phyloP scores from a whole-genome alignment of 371 early-diverging fungal species.

The Circinella umbellata region DNA sequence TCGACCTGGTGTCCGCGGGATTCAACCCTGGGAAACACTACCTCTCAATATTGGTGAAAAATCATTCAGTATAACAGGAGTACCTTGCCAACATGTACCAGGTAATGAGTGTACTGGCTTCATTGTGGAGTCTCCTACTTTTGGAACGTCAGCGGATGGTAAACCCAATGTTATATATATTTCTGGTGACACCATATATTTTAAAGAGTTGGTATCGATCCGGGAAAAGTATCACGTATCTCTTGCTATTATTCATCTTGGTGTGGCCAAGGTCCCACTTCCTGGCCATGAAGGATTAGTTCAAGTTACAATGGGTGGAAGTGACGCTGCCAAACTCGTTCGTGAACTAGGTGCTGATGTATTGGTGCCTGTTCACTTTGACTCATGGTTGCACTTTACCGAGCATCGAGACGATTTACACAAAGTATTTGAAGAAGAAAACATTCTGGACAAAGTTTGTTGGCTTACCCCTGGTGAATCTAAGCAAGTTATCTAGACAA shows the following conservation, averaged over 20 bases:
- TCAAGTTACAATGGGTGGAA: constrained; percentile 7
- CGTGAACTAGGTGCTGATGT: constrained; percentile 2
- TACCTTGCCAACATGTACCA: constrained; percentile 3
- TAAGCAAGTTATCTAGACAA: not conserved
- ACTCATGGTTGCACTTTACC: constrained; percentile 9
- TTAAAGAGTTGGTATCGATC: not conserved
- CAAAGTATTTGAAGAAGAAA: constrained; percentile 6
- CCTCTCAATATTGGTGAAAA: not conserved
- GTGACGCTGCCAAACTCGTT: not conserved
- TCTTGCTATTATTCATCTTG: constrained; percentile 2
- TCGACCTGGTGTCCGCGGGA: not conserved
- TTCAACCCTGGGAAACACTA: constrained; percentile 4
- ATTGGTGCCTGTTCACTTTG: not conserved
- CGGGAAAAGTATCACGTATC: constrained; percentile 10
- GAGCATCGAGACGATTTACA: not conserved
- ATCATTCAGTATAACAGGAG: not conserved
- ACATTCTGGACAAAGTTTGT: not conserved
- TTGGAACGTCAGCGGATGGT: constrained; percentile 1
- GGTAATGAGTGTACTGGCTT: constrained; percentile 9
- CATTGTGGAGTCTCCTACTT: not conserved
- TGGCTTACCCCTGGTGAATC: constrained; percentile 6
- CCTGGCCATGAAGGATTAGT: not conserved
- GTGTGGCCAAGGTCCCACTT: not conserved
- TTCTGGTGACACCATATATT: constrained; percentile 3
- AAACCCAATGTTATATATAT: constrained; percentile 6